Evolutionary conservation across 1,284 basidiomycete species (phyloP), one percentile per base, ranked within the genome.

Genomic region (Cystobasidium pallidum): DNA sequence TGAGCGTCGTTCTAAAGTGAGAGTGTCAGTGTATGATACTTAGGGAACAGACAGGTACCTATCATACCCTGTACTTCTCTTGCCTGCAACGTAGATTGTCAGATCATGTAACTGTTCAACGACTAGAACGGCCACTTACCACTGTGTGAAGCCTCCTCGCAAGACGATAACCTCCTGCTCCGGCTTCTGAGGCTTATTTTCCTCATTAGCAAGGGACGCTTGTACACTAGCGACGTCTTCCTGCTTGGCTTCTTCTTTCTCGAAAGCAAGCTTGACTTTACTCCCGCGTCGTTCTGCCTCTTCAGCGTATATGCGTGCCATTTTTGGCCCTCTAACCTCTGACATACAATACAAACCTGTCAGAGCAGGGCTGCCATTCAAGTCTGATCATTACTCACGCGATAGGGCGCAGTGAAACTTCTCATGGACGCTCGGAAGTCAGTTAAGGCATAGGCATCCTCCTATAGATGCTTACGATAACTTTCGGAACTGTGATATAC

Each of bases 251-350:
- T 39, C 39, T 57, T 71, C 59, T 30, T 70, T 63, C 26, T 71
- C 68, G 10, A 41, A 39, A 1, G 34, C 49, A 2, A 71, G 24
- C 24, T 64, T 7, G 30, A 45, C 61, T 36, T 59, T 62, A 17
- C 49, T 51, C 15, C 68, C 68, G 15, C 49, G 68, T 30, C 61
- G 43, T 43, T 45, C 45, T 2, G 51, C 19, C 41, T 63, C 68
- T 45, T 71, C 68, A 3, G 68, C 68, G 28, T 64, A 71, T 43
- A 30, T 55, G 24, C 61, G 28, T 39, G 68, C 68, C 47, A 58
- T 58, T 34, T 71, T 71, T 6, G 68, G 68, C 15, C 68, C 68
- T 62, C 68, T 43, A 24, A 62, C 41, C 51, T 71, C 68, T 71
- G 6, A 7, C 13, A 58, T 41, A 24, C 26, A 19, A 13, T 1